Conservation (phyloP, 768 basidiomycete genomes). For the Sporobolomyces pararoseus region DNA sequence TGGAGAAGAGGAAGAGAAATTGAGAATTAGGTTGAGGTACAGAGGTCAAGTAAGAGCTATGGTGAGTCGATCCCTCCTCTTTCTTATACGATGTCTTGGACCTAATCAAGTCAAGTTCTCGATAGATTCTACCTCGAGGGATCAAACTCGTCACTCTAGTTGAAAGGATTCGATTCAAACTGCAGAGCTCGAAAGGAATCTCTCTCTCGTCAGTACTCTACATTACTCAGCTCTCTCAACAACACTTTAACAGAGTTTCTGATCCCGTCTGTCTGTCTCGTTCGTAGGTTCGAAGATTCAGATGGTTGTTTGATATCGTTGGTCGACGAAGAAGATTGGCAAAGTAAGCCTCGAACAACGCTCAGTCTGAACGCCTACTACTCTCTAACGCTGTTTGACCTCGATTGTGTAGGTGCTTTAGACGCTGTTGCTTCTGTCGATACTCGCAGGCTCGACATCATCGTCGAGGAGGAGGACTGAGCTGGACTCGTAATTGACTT, state of each 20-base stretch:
- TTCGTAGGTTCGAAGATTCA: constrained; percentile 35
- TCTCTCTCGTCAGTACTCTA: constrained; percentile 18
- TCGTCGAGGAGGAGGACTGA: too few species aligned
- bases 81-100: neutral
- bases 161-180: constrained; percentile 34
- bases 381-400: too few species aligned
- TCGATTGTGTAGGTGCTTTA: constrained; percentile 23
- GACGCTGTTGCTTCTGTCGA: constrained; percentile 29
- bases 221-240: too few species aligned
- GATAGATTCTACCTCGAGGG: constrained; percentile 15
- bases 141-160: constrained; percentile 18
- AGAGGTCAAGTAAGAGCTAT: constrained; percentile 28
- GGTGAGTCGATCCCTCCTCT: constrained; percentile 20
- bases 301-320: constrained; percentile 38
- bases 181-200: neutral
- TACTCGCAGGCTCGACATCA: constrained; percentile 41
- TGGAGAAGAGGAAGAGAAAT: neutral
- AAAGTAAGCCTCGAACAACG: constrained; percentile 12
- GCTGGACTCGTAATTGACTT: too few species aligned
- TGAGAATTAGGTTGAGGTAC: constrained; percentile 36
- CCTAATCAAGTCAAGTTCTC: neutral
- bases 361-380: too few species aligned
- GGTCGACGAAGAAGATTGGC: constrained; percentile 42
- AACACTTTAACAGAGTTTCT: too few species aligned
- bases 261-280: too few species aligned